phyloP scores from a whole-genome alignment of 495 filamentous ascomycete genomes.

The Xylaria longipes region DNA sequence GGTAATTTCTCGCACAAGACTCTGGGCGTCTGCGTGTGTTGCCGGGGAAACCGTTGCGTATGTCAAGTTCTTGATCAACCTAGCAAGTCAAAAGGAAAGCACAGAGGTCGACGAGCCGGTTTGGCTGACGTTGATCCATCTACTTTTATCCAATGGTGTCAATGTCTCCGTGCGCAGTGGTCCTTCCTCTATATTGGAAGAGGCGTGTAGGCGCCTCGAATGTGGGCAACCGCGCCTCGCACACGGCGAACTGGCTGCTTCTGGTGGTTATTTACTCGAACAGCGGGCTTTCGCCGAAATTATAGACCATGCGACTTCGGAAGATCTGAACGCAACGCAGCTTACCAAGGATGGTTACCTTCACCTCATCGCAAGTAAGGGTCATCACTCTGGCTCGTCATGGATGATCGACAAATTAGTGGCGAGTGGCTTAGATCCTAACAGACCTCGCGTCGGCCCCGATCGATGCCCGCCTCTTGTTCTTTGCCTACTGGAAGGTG shows the following conservation, averaged over 20 bases:
- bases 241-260: background rate
- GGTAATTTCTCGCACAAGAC: background rate
- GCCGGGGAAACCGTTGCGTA: background rate
- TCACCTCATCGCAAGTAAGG: background rate
- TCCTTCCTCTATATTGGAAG: constrained; percentile 1
- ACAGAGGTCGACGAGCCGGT: background rate
- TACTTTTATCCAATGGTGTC: background rate
- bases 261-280: background rate
- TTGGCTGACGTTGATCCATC: background rate
- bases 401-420: constrained; percentile 12
- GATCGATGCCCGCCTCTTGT: background rate
- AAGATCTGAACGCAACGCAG: background rate
- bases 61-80: background rate
- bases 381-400: background rate
- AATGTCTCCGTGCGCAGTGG: background rate
- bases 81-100: background rate
- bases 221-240: background rate
- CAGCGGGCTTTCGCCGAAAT: background rate
- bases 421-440: background rate
- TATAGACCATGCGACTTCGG: background rate
- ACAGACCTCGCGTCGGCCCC: background rate
- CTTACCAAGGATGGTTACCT: background rate
- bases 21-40: background rate
- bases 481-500: background rate
- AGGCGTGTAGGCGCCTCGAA: background rate